Conservation (phyloP, 1,284 basidiomycete genomes). For the Cryptococcus hybrid region DNA sequence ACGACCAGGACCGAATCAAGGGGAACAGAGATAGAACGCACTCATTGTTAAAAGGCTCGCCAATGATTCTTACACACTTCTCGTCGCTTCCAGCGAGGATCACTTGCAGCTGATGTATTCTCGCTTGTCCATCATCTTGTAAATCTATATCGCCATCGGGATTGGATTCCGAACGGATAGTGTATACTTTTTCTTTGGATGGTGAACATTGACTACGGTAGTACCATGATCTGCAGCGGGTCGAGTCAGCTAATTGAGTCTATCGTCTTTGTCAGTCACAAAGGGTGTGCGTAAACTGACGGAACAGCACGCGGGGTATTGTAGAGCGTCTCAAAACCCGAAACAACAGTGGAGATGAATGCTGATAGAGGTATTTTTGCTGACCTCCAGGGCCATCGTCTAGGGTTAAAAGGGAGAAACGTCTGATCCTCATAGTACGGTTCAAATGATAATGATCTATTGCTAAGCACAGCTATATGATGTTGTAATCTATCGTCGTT, state of each 20-base stretch:
- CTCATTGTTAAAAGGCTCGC: conserved; percentile 44
- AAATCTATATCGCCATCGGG: conserved; percentile 32
- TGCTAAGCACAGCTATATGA: conserved; percentile 40
- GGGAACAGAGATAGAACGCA: conserved; percentile 18
- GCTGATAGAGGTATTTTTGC: conserved; percentile 44
- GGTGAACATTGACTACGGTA: conserved; percentile 26
- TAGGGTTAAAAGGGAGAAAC: conserved; percentile 26
- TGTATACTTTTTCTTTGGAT: conserved; percentile 21
- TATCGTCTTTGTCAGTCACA: no score
- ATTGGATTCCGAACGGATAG: conserved; percentile 18
- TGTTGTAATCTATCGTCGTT: conserved; percentile 38
- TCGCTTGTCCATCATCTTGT: conserved; percentile 23
- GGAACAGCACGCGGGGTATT: conserved; percentile 39
- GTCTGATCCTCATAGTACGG: conserved; percentile 40
- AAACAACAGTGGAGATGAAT: conserved; percentile 35
- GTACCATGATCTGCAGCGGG: conserved; percentile 19
- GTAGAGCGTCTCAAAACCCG: conserved; percentile 42
- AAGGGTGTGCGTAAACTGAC: conserved; percentile 19
- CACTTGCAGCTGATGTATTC: conserved; percentile 33
- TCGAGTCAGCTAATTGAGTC: neutral
- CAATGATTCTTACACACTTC: conserved; percentile 39
- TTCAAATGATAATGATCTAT: conserved; percentile 43
- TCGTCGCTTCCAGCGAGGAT: conserved; percentile 30
- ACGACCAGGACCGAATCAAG: neutral
- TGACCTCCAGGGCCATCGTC: conserved; percentile 39